A percentile compares a stretch with the other conserved stretches of the same genome.
Evolutionary conservation across 371 early-diverging fungal species (phyloP).

Genomic region (Capillidium heterosporum): DNA sequence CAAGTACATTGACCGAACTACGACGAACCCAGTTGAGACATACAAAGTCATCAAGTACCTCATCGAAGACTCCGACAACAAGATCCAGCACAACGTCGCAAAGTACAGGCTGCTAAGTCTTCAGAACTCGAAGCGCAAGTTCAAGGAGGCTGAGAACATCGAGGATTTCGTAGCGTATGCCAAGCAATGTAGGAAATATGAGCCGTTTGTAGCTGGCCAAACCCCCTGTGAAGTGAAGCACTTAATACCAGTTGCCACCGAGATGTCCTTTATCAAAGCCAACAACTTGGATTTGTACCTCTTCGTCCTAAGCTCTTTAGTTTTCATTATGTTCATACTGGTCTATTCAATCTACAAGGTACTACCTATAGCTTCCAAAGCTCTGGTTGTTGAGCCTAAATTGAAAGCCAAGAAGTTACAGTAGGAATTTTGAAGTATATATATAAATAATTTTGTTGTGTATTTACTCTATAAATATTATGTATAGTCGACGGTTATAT

Average conservation of each 20-base stretch:
- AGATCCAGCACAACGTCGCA: neutral
- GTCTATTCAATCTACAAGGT: no score
- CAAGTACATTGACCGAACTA: neutral
- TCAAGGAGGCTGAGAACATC: neutral
- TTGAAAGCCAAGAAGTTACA: no score
- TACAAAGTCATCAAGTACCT: neutral
- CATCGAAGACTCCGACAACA: neutral
- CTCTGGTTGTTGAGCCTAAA: no score
- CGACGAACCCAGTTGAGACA: no score
- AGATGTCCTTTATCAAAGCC: neutral
- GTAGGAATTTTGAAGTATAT: no score
- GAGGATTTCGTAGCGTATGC: neutral
- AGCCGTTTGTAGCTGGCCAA: neutral
- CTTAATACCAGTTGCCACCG: neutral
- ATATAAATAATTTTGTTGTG: no score
- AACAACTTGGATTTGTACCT: neutral
- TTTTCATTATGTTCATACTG: no score
- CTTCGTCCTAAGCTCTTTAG: no score
- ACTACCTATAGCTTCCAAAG: no score
- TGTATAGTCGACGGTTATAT: no score
- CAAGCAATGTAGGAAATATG: neutral
- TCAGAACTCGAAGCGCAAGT: neutral
- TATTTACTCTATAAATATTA: no score
- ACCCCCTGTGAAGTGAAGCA: conserved; percentile 1
- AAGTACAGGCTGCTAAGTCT: neutral